Conservation (phyloP, 2,329 filamentous ascomycete species). For the Xylogone sp. region DNA sequence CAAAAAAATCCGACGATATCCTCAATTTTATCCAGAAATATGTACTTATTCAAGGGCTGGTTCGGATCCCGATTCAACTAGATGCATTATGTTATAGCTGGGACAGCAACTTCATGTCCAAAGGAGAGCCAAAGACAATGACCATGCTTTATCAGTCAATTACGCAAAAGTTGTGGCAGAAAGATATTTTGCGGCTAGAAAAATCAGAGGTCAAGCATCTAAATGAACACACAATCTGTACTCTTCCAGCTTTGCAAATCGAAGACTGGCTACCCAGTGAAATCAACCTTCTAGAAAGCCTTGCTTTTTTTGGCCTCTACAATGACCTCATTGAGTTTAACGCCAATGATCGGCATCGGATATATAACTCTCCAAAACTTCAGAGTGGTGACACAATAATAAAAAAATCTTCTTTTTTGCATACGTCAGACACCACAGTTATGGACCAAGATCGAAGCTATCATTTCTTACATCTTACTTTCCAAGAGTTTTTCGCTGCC, state of each 20-base stretch:
- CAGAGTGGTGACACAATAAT: background rate
- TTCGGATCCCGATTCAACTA: slow-evolving; percentile 40
- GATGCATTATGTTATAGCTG: slow-evolving; percentile 40
- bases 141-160: slow-evolving; percentile 32
- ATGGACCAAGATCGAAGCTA: background rate
- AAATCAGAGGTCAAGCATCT: slow-evolving; percentile 13
- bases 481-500: background rate
- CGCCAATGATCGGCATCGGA: background rate
- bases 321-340: background rate
- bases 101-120: slow-evolving; percentile 16
- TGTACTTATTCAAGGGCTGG: slow-evolving; percentile 30
- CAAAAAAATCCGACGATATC: slow-evolving; percentile 27
- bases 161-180: slow-evolving; percentile 33
- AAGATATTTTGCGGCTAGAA: slow-evolving; percentile 30
- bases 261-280: background rate
- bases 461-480: background rate
- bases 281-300: slow-evolving; percentile 1
- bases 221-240: background rate
- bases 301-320: slow-evolving; percentile 4
- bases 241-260: background rate
- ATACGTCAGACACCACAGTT: background rate
- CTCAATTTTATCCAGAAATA: slow-evolving; percentile 22
- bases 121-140: slow-evolving; percentile 29
- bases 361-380: background rate
- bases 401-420: background rate